Evolutionary conservation across 2,329 filamentous ascomycete genomes (phyloP).

Genomic region (Didymella pinodella): DNA sequence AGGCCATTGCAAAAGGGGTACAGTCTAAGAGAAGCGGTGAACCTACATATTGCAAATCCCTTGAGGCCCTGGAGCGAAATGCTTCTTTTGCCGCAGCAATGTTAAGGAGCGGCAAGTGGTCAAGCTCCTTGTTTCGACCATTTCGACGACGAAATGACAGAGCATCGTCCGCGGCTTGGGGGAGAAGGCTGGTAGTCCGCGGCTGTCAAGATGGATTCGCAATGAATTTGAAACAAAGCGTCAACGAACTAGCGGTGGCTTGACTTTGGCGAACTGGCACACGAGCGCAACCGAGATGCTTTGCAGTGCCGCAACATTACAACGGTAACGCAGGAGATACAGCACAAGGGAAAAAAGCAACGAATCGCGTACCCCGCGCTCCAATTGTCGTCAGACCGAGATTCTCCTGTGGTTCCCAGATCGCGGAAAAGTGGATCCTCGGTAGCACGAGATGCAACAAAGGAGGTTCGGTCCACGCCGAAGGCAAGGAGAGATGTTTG

Average conservation of each 20-base stretch:
- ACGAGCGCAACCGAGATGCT: constrained; percentile 9
- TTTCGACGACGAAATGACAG: neutral
- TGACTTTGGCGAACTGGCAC: constrained; percentile 13
- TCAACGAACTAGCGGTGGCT: constrained; percentile 7
- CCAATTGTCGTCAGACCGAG: constrained; percentile 17
- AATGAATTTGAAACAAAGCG: constrained; percentile 19
- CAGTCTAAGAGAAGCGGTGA: constrained; percentile 7
- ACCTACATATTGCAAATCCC: neutral
- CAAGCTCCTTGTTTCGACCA: neutral
- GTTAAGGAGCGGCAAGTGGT: neutral
- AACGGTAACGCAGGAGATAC: constrained; percentile 16
- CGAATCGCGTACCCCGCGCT: constrained; percentile 14
- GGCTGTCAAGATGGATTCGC: constrained; percentile 2
- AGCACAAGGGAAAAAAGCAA: constrained; percentile 17
- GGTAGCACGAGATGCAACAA: constrained; percentile 31
- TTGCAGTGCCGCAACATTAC: constrained; percentile 6
- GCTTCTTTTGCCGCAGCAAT: constrained; percentile 1
- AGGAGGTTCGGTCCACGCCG: constrained; percentile 24
- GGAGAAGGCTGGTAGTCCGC: constrained; percentile 8
- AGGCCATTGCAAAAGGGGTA: neutral
- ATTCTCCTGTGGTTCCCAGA: constrained; percentile 15
- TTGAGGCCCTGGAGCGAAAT: neutral
- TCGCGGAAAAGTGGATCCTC: constrained; percentile 15
- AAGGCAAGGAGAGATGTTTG: constrained; percentile 35
- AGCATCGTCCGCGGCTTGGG: constrained; percentile 2